A percentile compares a stretch with the other conserved stretches of the same genome.
Evolutionary conservation across 805 yeast species (phyloP).

Genomic region (Pichia eremophila): DNA sequence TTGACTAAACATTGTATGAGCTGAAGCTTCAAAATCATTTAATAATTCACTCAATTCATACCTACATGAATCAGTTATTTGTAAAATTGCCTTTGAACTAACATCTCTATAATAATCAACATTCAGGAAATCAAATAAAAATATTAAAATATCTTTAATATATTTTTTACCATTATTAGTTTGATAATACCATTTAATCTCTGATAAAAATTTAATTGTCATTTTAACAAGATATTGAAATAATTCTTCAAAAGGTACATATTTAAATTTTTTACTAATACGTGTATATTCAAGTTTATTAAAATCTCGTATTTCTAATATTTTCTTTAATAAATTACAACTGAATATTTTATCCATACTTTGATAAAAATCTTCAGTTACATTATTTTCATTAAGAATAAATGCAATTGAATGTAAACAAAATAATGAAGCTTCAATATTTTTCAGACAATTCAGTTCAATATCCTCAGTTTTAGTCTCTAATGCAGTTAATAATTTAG

Average conservation of each 20-base stretch:
- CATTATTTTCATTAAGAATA: constrained; percentile 33
- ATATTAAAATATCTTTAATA: constrained; percentile 44
- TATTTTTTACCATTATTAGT: constrained; percentile 33
- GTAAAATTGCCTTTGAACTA: constrained; percentile 49
- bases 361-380: constrained; percentile 14
- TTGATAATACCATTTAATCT: constrained; percentile 52
- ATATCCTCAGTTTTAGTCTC: constrained; percentile 13
- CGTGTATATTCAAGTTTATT: background rate
- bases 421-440: constrained; percentile 55
- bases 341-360: constrained; percentile 22
- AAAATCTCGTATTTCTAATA: constrained; percentile 1
- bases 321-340: constrained; percentile 21
- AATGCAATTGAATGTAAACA: constrained; percentile 48
- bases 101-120: constrained; percentile 12
- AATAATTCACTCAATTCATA: constrained; percentile 31
- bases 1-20: constrained; percentile 38
- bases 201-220: constrained; percentile 48
- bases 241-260: too few relatives aligned
- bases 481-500: constrained; percentile 25
- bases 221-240: constrained; percentile 33
- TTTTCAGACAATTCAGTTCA: constrained; percentile 13
- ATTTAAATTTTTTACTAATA: too few relatives aligned
- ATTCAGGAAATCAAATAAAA: constrained; percentile 25
- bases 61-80: constrained; percentile 48
- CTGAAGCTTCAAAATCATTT: constrained; percentile 39